These are phyloP conservation scores for Punctularia strigosozonata DNA, from an alignment of 768 basidiomycete genomes.

Conservation along the genomic window DNA sequence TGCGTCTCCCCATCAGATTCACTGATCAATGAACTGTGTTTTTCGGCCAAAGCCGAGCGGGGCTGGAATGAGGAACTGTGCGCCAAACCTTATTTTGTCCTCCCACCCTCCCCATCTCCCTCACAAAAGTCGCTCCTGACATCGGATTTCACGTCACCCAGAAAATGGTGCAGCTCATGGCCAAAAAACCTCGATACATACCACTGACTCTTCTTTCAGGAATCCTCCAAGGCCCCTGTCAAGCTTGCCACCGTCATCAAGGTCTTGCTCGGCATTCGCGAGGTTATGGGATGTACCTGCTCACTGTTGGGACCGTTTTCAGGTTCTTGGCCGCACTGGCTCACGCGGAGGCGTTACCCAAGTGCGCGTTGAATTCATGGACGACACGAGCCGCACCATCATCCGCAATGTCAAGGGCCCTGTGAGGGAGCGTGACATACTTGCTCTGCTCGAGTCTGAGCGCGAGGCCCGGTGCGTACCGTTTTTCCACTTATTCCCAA, in stretches of 20 bases:
- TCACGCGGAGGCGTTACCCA: constrained; percentile 99
- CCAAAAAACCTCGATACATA: neutral
- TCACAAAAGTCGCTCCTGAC: constrained; percentile 15
- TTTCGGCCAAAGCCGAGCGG: constrained; percentile 4
- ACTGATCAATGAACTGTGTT: no score
- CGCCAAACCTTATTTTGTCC: constrained; percentile 19
- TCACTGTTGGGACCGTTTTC: constrained; percentile 6
- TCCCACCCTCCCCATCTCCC: constrained; percentile 14
- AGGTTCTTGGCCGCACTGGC: constrained; percentile 98
- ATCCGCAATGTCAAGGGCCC: constrained; percentile 99
- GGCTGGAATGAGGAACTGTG: constrained; percentile 1
- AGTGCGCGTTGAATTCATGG: constrained; percentile 99
- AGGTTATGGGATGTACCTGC: constrained; percentile 7
- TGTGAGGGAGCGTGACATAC: constrained; percentile 90
- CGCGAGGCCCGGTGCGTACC: constrained; percentile 94
- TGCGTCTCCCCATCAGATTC: no score
- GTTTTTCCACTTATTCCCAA: no score
- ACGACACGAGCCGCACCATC: constrained; percentile 89
- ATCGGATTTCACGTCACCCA: constrained; percentile 9
- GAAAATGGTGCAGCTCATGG: constrained; percentile 15
- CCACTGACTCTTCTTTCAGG: constrained; percentile 30
- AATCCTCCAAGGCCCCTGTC: constrained; percentile 83
- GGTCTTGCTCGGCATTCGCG: constrained; percentile 30
- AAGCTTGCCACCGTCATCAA: constrained; percentile 98
- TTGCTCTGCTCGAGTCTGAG: constrained; percentile 94